Base-by-base conservation (phyloP, 2,329 filamentous ascomycete genomes). In the Paraconiothyrium brasiliense region DNA sequence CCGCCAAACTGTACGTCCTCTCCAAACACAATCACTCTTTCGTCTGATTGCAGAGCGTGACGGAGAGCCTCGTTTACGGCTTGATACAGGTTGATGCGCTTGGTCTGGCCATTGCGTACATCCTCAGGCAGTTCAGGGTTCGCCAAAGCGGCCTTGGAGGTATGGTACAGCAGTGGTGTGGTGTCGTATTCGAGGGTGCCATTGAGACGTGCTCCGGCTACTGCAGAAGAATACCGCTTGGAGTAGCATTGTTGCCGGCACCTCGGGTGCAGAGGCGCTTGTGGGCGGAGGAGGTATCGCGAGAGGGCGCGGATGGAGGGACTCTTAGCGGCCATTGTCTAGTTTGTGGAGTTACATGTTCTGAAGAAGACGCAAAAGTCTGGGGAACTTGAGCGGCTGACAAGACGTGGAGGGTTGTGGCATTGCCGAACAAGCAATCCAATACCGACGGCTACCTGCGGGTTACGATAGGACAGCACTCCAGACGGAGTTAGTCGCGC, bases 1-100 rank as follows among this genome's bases (percentile, higher is more conserved):
- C 95, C 95, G 46, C 95, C 95, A 71, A 99, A 99, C 14, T 95
- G 92, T 8, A 99, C 93, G 76, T 99, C 95, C 79, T 99, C 95
- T 46, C 95, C 95, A 72, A 99, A 99, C 10, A 99, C 85, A 59
- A 98, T 83, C 24, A 97, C 93, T 20, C 90, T 89, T 66, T 97
- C 92, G 71, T 97, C 94, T 39, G 90, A 87, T 16, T 90, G 87
- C 32, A 99, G 85, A 27, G 94, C 92, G 61, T 90, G 92, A 24
- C 91, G 87, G 24, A 99, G 85, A 11, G 94, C 94, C 67, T 94
- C 89, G 77, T 98, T 98, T 83, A 99, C 89, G 54, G 95, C 90
- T 77, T 97, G 93, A 82, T 95, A 97, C 41, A 97, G 86, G 80
- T 98, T 98, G 85, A 96, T 91, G 68, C 92, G 91, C 76, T 92